A percentile compares a stretch with the other conserved stretches of the same genome.
Conservation (phyloP, 1,139 yeast genomes). For the Dujonia santamariae region DNA sequence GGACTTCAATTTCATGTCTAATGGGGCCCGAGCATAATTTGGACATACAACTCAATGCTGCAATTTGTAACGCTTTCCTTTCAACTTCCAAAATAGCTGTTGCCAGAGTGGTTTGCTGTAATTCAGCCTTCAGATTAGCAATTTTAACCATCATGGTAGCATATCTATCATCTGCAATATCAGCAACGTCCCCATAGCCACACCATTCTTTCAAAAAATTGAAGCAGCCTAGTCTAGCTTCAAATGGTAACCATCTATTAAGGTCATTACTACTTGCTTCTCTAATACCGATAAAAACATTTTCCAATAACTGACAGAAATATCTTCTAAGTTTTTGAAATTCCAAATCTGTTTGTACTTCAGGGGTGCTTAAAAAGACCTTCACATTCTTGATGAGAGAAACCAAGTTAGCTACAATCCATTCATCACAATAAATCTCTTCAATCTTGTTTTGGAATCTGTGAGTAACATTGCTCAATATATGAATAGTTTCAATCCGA, state of each 20-base stretch:
- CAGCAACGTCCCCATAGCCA: slow-evolving; percentile 70
- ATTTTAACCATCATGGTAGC: slow-evolving; percentile 50
- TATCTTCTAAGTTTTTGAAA: slow-evolving; percentile 77
- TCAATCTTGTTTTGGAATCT: slow-evolving; percentile 44
- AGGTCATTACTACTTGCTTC: slow-evolving; percentile 27
- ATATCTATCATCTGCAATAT: slow-evolving; percentile 66
- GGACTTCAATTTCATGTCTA: slow-evolving; percentile 45
- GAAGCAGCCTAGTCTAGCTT: slow-evolving; percentile 81
- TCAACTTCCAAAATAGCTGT: slow-evolving; percentile 85
- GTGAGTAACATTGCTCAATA: slow-evolving; percentile 66
- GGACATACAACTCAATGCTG: slow-evolving; percentile 84
- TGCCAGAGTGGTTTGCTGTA: slow-evolving; percentile 57
- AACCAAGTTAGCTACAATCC: slow-evolving; percentile 65
- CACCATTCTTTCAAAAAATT: slow-evolving; percentile 91
- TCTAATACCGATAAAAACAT: slow-evolving; percentile 55
- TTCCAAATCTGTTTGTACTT: slow-evolving; percentile 64
- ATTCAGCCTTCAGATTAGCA: slow-evolving; percentile 44
- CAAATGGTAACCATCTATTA: slow-evolving; percentile 70
- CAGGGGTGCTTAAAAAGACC: slow-evolving; percentile 53
- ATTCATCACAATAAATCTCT: slow-evolving; percentile 58
- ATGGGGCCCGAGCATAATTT: slow-evolving; percentile 68
- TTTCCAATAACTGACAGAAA: slow-evolving; percentile 75
- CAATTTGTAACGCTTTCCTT: slow-evolving; percentile 62
- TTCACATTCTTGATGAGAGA: slow-evolving; percentile 65
- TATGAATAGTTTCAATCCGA: slow-evolving; percentile 76